Conservation (phyloP, 768 basidiomycete species). For the Russula lepida region DNA sequence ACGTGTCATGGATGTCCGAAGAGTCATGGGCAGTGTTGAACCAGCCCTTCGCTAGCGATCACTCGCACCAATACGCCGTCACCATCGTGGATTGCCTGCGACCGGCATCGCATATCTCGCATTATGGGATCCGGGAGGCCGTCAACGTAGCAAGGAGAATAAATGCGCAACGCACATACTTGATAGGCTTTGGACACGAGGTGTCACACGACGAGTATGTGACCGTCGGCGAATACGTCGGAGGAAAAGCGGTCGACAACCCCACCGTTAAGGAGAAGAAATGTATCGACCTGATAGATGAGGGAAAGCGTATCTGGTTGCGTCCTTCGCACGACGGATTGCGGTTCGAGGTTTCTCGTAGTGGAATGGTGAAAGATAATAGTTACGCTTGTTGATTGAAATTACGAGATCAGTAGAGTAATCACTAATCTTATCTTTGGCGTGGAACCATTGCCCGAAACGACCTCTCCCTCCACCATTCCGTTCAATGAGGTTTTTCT, state of each 20-base stretch:
- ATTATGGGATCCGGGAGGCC: slow-evolving; percentile 65
- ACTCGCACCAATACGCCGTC: slow-evolving; percentile 36
- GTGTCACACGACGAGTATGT: slow-evolving; percentile 71
- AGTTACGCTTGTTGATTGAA: slow-evolving; percentile 32
- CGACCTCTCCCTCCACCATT: slow-evolving; percentile 29
- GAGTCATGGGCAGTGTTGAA: slow-evolving; percentile 51
- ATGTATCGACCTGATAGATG: slow-evolving; percentile 41
- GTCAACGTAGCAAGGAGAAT: slow-evolving; percentile 48
- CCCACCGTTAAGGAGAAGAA: slow-evolving; percentile 30
- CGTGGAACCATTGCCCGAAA: not conserved
- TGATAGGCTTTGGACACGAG: slow-evolving; percentile 72
- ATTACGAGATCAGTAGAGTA: not conserved
- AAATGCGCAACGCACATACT: slow-evolving; percentile 54
- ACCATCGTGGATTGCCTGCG: slow-evolving; percentile 74
- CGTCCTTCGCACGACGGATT: slow-evolving; percentile 74
- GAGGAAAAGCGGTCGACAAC: slow-evolving; percentile 27
- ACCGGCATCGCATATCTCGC: slow-evolving; percentile 60
- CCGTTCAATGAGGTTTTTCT: slow-evolving; percentile 42
- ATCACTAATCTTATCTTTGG: slow-evolving; percentile 1
- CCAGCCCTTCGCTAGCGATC: slow-evolving; percentile 22
- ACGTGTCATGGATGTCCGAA: slow-evolving; percentile 75
- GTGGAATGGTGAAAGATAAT: slow-evolving; percentile 42
- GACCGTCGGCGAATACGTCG: slow-evolving; percentile 48
- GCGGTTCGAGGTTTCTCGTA: slow-evolving; percentile 39
- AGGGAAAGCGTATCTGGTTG: slow-evolving; percentile 47